Evolutionary conservation across 2,329 filamentous ascomycete genomes (phyloP).

Genomic region (Davidsoniella virescens): DNA sequence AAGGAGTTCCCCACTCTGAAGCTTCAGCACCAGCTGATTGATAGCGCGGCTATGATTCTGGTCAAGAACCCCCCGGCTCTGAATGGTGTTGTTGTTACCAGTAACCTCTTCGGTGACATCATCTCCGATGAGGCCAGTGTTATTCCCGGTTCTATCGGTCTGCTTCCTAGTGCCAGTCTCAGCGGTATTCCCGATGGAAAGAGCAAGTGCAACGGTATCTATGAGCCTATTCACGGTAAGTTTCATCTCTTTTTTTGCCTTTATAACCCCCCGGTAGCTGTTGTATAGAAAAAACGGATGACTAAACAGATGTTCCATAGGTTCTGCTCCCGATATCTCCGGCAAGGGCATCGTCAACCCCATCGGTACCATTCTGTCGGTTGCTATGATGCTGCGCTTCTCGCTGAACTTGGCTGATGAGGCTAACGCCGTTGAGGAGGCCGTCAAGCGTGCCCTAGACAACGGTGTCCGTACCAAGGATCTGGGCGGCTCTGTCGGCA

Average conservation of each 20-base stretch:
- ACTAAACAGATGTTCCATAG: slow-evolving; percentile 23
- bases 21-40: slow-evolving; percentile 80
- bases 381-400: slow-evolving; percentile 94
- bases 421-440: slow-evolving; percentile 63
- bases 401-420: slow-evolving; percentile 66
- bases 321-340: slow-evolving; percentile 83
- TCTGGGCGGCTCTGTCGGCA: slow-evolving; percentile 62
- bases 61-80: slow-evolving; percentile 79
- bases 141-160: slow-evolving; percentile 77
- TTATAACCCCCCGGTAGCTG: neutral
- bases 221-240: slow-evolving; percentile 89
- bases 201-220: slow-evolving; percentile 78
- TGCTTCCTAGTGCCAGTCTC: slow-evolving; percentile 76
- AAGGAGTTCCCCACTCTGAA: slow-evolving; percentile 79
- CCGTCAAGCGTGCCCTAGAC: slow-evolving; percentile 67
- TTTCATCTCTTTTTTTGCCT: slow-evolving; percentile 3
- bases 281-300: too few relatives aligned
- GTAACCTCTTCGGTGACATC: slow-evolving; percentile 92
- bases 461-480: slow-evolving; percentile 65
- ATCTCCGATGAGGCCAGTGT: slow-evolving; percentile 90
- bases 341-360: slow-evolving; percentile 75
- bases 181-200: slow-evolving; percentile 75
- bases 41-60: slow-evolving; percentile 95
- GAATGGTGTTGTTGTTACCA: slow-evolving; percentile 83
- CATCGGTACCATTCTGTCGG: slow-evolving; percentile 75